Percentiles rank a stretch among this genome's conserved stretches.
Evolutionary conservation across 2,329 filamentous ascomycete species (phyloP).

Genomic region (Achaetomium macrosporum): DNA sequence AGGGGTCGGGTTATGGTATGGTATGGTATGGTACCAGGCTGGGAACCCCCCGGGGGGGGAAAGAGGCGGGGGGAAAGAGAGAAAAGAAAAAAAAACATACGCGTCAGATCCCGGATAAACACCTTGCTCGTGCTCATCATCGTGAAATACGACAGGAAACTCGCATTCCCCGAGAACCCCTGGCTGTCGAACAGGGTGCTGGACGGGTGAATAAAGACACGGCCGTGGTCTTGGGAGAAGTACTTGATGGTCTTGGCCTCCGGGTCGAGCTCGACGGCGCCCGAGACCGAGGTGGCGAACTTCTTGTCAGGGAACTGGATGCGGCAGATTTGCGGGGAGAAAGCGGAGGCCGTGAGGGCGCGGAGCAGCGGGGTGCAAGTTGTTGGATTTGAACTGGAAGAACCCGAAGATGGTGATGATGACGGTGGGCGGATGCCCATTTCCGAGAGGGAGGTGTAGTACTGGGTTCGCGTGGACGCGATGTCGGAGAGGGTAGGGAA

Average conservation of each 20-base stretch:
- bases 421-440: slow-evolving; percentile 57
- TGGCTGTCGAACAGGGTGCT: slow-evolving; percentile 82
- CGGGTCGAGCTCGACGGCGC: slow-evolving; percentile 86
- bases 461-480: slow-evolving; percentile 76
- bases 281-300: slow-evolving; percentile 79
- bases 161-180: slow-evolving; percentile 65
- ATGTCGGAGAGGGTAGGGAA: slow-evolving; percentile 84
- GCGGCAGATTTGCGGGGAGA: slow-evolving; percentile 80
- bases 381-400: slow-evolving; percentile 29
- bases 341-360: slow-evolving; percentile 66
- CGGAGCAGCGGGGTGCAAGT: slow-evolving; percentile 51
- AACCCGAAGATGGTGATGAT: background rate
- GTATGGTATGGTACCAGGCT: no score
- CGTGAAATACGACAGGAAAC: slow-evolving; percentile 83
- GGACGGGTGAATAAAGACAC: slow-evolving; percentile 89
- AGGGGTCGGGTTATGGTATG: no score
- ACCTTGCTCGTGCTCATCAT: slow-evolving; percentile 91
- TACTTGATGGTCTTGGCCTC: slow-evolving; percentile 91
- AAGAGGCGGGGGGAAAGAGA: background rate
- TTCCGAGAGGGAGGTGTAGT: slow-evolving; percentile 77
- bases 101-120: slow-evolving; percentile 85
- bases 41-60: no score
- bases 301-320: slow-evolving; percentile 96
- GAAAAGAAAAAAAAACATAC: slow-evolving; percentile 44
- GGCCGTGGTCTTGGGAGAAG: slow-evolving; percentile 76